Evolutionary conservation across 331 rosid species (phyloP), one percentile per base, ranked within the genome.

Genomic region (Pyrus hybrid): DNA sequence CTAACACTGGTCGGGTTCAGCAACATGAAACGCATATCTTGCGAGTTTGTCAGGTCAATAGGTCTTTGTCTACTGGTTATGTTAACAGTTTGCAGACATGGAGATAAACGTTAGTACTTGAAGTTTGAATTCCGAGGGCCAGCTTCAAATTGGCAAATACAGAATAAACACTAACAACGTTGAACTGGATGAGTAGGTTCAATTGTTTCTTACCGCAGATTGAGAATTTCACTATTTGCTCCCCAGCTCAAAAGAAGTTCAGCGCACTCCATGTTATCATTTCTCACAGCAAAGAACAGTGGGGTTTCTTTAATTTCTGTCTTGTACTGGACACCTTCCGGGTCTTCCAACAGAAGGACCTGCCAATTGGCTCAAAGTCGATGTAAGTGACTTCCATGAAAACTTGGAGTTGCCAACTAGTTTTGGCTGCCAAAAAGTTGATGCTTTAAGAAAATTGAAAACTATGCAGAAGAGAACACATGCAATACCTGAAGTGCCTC

Each of bases 291-390:
- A 29, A 78, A 85, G 76, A 85, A 85, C 45, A 85, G 70, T 29
- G 88, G 88, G 28, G 88, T 85, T 84, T 85, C 88, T 75, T 81
- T 78, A 85, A 79, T 78, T 76, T 81, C 88, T n/a, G 88, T 75
- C 70, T 62, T 78, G 22, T 53, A 56, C 56, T 75, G 80, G 73
- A 79, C 61, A 28, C 80, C 85, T 41, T 78, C 83, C 6, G 85
- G 85, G 69, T 79, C 88, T 68, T 81, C 79, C 74, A 81, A 57
- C 33, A 81, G 72, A 62, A 85, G 83, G 66, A 75, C 67, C 85
- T 85, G 81, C 68, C 21, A 72, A 35, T 33, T n/a, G 32, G 77
- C 23, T 41, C 77, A 76, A 73, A 66, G 73, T 22, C 22, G 7
- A 43, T 45, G 51, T 13, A 25, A 57, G 49, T 32, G 28, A 33